Evolutionary conservation across 495 filamentous ascomycete species (phyloP), one percentile per base, ranked within the genome.

Genomic region (Parmelia sp.): DNA sequence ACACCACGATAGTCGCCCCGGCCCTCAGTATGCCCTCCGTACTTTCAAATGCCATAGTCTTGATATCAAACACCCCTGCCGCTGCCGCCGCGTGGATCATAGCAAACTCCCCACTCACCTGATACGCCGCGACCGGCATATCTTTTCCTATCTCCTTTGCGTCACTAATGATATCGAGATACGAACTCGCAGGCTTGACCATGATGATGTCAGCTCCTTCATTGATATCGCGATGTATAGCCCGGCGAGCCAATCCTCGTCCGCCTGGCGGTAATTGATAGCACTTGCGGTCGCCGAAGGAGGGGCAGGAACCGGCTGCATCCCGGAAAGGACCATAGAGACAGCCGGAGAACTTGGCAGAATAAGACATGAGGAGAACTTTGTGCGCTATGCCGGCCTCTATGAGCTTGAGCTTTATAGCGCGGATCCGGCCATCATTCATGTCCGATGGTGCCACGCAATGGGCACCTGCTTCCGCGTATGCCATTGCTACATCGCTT

Each of bases 131-230:
- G 59, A 98, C 79, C 21, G 94, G 94, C 71, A 97, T 78, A 76
- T 97, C 90, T 66, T 84, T 85, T 27, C 91, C 92, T 60, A 97
- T 82, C 57, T 97, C 90, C 78, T 94, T 96, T 36, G 94, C 95
- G 75, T 97, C 94, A 60, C 88, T 88, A 68, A 97, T 96, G 70
- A 98, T 94, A 74, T 98, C 95, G 31, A 97, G 80, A 71, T 96
- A 97, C 71, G 91, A 90, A 64, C 87, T 87, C 14, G 94, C 92
- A 4, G 94, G 94, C 77, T 98, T 98, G 49, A 98, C 94, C 95
- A 98, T 97, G 71, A 98, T 96, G 67, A 96, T 91, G 73, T 98
- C 94, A 21, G 94, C 94, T 29, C 94, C 94, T 74, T 98, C 94
- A 64, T 80, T 81, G 56, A 97, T 91, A 71, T 98, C 94, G 65